Conservation (phyloP, 305 asterid species). For the Fraxinus albicans region DNA sequence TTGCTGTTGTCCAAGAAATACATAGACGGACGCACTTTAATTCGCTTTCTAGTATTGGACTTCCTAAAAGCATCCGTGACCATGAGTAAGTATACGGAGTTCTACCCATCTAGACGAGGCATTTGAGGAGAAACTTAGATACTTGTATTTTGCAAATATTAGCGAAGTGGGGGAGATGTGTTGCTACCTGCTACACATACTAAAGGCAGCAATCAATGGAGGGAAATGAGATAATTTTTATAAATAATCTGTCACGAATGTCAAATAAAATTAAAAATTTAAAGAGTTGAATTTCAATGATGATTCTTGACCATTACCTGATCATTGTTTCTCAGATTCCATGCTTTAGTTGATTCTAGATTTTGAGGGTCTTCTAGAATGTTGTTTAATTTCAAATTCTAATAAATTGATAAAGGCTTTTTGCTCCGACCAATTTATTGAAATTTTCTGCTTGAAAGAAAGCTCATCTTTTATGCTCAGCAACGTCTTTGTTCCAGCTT, state of each 20-base stretch:
- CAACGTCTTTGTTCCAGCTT: background rate
- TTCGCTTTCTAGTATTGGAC: conserved; percentile 52
- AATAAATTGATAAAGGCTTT: background rate
- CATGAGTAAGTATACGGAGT: conserved; percentile 67
- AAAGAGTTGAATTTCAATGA: background rate
- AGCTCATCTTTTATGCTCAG: background rate
- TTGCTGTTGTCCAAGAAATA: conserved; percentile 80
- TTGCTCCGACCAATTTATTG: background rate
- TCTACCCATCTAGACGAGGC: background rate
- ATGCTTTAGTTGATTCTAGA: background rate
- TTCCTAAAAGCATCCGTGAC: conserved; percentile 68
- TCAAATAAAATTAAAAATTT: background rate
- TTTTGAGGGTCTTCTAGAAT: background rate
- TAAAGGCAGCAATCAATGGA: background rate
- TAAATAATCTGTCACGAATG: background rate
- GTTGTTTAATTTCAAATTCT: background rate
- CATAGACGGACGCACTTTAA: conserved; percentile 77
- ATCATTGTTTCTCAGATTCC: background rate
- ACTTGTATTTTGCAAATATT: background rate
- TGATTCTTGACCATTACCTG: background rate
- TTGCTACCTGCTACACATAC: background rate
- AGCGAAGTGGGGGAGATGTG: background rate
- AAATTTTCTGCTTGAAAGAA: background rate
- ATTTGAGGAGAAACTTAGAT: background rate
- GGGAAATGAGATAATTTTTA: background rate